phyloP scores from a whole-genome alignment of 192 early-diverging fungal species.

The Glomus cerebriforme region DNA sequence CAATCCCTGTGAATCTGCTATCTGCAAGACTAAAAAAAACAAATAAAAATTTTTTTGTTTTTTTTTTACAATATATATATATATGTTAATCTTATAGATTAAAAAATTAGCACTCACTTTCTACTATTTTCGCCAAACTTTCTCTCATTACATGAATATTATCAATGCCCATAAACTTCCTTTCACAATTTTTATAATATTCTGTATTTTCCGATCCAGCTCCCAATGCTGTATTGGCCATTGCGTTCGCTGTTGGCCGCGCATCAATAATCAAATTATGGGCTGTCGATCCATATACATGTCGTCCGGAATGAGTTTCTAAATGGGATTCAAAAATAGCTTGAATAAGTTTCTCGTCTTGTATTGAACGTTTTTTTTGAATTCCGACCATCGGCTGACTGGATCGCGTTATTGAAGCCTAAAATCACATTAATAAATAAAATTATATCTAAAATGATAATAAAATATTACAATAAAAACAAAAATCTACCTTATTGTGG shows the following conservation, averaged over 20 bases:
- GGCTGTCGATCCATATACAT: conserved; percentile 54
- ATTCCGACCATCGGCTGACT: conserved; percentile 96
- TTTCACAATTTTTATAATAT: conserved; percentile 86
- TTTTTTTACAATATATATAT: no score
- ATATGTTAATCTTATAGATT: no score
- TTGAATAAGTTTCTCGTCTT: conserved; percentile 97
- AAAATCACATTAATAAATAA: neutral
- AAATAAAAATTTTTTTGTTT: no score
- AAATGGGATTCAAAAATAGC: conserved; percentile 77
- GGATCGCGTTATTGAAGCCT: conserved; percentile 88
- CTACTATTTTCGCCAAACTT: conserved; percentile 77
- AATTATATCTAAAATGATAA: neutral
- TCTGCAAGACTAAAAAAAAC: conserved; percentile 51
- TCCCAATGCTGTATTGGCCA: conserved; percentile 89
- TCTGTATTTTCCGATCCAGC: conserved; percentile 95
- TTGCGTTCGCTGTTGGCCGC: conserved; percentile 90
- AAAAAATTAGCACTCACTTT: conserved; percentile 58
- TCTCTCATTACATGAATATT: conserved; percentile 99
- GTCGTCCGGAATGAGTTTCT: conserved; percentile 41
- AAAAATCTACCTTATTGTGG: conserved; percentile 64
- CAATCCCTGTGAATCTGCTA: conserved; percentile 45
- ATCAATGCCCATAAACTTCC: conserved; percentile 89
- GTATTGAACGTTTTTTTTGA: conserved; percentile 91
- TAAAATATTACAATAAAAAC: neutral
- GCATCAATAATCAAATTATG: conserved; percentile 93